phyloP scores from a whole-genome alignment of 169 alveolate species.

The Plasmodium gaboni region DNA sequence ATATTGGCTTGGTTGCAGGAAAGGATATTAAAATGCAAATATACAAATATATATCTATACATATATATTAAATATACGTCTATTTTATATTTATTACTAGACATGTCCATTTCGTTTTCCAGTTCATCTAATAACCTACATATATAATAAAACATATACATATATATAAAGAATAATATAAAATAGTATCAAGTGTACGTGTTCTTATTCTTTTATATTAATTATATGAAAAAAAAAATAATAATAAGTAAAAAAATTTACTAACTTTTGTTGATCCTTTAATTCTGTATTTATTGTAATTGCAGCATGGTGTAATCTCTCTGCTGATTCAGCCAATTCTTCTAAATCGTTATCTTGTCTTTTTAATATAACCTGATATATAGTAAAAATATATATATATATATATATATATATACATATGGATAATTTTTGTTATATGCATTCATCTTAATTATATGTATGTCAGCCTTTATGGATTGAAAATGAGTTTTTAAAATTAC shows the following conservation, averaged over 20 bases:
- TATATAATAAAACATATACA: neutral
- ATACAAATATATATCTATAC: too few relatives aligned
- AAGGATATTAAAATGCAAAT: too few relatives aligned
- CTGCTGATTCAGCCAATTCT: slow-evolving; percentile 81
- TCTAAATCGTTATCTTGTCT: slow-evolving; percentile 83
- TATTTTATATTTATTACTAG: slow-evolving; percentile 25
- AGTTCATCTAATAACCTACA: slow-evolving; percentile 70
- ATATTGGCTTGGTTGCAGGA: too few relatives aligned
- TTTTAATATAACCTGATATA: slow-evolving; percentile 35
- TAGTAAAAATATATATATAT: neutral
- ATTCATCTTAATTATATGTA: neutral
- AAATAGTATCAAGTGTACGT: neutral
- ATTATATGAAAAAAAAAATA: neutral
- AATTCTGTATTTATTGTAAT: slow-evolving; percentile 81
- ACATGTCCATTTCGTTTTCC: slow-evolving; percentile 74
- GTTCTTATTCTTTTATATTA: too few relatives aligned
- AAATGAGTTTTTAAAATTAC: slow-evolving; percentile 23
- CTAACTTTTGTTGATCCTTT: slow-evolving; percentile 78
- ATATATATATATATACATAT: neutral
- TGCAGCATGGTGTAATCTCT: slow-evolving; percentile 80
- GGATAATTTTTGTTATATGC: neutral
- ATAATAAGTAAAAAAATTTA: neutral
- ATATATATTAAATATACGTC: too few relatives aligned
- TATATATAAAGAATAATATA: neutral
- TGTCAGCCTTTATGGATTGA: neutral